These are phyloP conservation scores for Tylopilus sp. DNA, from an alignment of 768 basidiomycete genomes.

Conservation along the genomic window DNA sequence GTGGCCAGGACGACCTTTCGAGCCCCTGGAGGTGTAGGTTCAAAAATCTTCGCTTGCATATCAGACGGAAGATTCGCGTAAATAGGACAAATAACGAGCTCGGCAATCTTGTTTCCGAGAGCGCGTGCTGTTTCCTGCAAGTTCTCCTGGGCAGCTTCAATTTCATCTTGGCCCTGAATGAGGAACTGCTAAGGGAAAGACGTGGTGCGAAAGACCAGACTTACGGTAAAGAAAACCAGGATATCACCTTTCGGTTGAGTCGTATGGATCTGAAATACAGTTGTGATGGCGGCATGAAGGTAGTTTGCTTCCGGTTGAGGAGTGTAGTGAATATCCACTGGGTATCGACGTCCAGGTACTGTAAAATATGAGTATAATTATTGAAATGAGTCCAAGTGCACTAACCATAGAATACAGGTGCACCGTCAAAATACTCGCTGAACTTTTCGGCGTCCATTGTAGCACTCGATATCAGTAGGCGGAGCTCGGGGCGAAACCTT, in stretches of 20 bases:
- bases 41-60: conserved; percentile 99
- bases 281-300: conserved; percentile 96
- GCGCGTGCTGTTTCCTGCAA: conserved; percentile 93
- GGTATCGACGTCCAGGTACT: conserved; percentile 97
- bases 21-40: conserved; percentile 95
- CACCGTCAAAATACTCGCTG: conserved; percentile 94
- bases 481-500: conserved; percentile 90
- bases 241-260: conserved; percentile 98
- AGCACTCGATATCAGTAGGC: conserved; percentile 91
- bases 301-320: conserved; percentile 99
- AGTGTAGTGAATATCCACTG: conserved; percentile 98
- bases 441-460: conserved; percentile 99
- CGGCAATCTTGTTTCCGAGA: conserved; percentile 92
- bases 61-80: conserved; percentile 99
- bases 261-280: conserved; percentile 98
- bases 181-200: conserved; percentile 2
- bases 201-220: conserved; percentile 21
- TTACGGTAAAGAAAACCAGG: conserved; percentile 91
- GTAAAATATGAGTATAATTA: conserved; percentile 5
- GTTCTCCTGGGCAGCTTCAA: conserved; percentile 96
- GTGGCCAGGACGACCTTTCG: conserved; percentile 98
- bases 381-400: conserved; percentile 4
- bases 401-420: conserved; percentile 90
- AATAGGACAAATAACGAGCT: conserved; percentile 94
- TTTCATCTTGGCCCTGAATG: conserved; percentile 90